Percentiles rank a stretch among this genome's conserved stretches.
These are phyloP conservation scores for Botryotinia narcissicola DNA, from an alignment of 2,329 filamentous ascomycete species.

Conservation along the genomic window DNA sequence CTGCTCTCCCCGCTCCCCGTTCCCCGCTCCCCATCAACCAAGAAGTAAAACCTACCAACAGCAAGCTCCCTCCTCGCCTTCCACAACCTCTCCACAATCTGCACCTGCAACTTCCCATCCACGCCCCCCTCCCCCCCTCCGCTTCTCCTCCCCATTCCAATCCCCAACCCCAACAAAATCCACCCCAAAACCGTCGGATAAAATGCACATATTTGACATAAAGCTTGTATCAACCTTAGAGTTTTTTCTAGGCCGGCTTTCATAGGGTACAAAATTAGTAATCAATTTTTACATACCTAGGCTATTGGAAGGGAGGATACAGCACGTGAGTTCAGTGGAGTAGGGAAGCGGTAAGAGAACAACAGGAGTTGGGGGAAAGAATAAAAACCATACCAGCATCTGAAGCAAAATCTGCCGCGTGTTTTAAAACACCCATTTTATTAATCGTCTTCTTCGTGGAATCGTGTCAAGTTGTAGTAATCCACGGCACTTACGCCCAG, in stretches of 20 bases:
- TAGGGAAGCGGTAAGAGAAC: neutral
- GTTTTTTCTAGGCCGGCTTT: conserved; percentile 60
- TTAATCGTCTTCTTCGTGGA: neutral
- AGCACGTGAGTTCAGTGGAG: neutral
- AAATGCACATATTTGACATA: conserved; percentile 48
- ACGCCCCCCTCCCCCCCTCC: neutral
- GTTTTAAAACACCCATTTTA: conserved; percentile 20
- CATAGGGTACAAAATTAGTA: neutral
- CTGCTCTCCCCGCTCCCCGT: neutral
- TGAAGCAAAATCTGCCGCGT: conserved; percentile 31
- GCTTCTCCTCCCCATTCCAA: conserved; percentile 38
- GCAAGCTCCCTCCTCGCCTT: conserved; percentile 43
- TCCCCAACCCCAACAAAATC: neutral
- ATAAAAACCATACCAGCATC: conserved; percentile 28
- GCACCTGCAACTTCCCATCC: conserved; percentile 35
- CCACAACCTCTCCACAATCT: conserved; percentile 37
- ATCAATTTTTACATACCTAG: no score
- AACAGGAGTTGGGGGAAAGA: no score
- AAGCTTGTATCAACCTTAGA: conserved; percentile 56
- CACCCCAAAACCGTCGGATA: conserved; percentile 38
- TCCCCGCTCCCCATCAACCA: neutral
- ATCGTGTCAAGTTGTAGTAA: neutral
- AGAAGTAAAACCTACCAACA: conserved; percentile 40
- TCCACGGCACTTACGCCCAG: neutral
- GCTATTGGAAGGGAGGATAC: neutral